Evolutionary conservation across 208 protist genomes (phyloP).

Genomic region (Leishmania lainsoni): DNA sequence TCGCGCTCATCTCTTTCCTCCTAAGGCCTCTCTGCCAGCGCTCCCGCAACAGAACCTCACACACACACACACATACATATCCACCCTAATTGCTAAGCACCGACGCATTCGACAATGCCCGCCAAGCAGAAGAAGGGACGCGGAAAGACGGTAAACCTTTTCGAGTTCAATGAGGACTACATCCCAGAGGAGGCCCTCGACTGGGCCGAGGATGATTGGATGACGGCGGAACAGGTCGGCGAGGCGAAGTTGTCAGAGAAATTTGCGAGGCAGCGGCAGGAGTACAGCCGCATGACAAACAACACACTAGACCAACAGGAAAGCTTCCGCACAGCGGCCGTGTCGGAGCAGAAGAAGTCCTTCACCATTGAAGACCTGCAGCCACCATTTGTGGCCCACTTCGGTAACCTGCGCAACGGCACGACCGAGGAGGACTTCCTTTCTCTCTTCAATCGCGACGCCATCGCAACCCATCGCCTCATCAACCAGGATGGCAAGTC

Average conservation of each 20-base stretch:
- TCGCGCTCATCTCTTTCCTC: too few species aligned
- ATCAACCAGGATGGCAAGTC: constrained; percentile 80
- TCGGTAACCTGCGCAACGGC: constrained; percentile 87
- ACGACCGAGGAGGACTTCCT: constrained; percentile 82
- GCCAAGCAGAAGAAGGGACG: constrained; percentile 74
- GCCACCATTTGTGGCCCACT: constrained; percentile 78
- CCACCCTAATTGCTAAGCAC: background rate
- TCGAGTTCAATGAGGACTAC: constrained; percentile 81
- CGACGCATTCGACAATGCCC: constrained; percentile 36
- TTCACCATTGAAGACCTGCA: constrained; percentile 52
- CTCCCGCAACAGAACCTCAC: background rate
- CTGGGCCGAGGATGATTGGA: constrained; percentile 73
- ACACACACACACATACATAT: background rate
- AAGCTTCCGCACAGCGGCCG: constrained; percentile 62
- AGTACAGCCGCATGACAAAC: constrained; percentile 73
- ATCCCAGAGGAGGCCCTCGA: constrained; percentile 78
- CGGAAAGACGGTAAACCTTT: constrained; percentile 83
- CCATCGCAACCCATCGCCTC: constrained; percentile 64
- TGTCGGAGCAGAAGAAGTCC: constrained; percentile 21
- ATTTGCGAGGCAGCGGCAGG: constrained; percentile 45
- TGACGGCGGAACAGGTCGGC: constrained; percentile 56
- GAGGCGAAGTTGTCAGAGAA: constrained; percentile 62
- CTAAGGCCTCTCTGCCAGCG: too few species aligned
- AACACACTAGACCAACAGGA: constrained; percentile 56
- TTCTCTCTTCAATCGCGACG: constrained; percentile 55